Conservation (phyloP, 2,329 filamentous ascomycete genomes). For the Neopestalotiopsis clavispora region DNA sequence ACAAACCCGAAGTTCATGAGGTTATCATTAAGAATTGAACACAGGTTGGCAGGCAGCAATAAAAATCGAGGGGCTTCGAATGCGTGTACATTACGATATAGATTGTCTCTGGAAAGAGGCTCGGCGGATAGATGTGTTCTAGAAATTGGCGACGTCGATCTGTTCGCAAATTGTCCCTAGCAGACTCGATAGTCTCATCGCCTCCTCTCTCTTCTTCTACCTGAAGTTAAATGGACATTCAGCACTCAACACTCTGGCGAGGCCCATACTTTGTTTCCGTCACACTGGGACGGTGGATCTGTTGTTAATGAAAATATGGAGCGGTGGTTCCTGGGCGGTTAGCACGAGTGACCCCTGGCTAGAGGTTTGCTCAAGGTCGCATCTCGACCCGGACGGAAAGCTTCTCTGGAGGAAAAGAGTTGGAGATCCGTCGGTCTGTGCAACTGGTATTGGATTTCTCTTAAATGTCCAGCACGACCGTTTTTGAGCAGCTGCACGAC, state of each 20-base stretch:
- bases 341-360: not conserved
- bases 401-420: not conserved
- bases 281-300: conserved; percentile 11
- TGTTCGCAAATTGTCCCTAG: not conserved
- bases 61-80: not conserved
- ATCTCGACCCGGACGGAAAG: not conserved
- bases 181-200: not conserved
- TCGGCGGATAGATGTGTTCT: not conserved
- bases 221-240: conserved; percentile 1
- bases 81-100: not conserved
- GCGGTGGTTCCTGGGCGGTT: not conserved
- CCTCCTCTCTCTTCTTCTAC: not conserved
- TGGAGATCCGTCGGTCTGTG: not conserved
- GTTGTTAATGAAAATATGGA: not conserved
- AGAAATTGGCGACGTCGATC: not conserved
- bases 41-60: not conserved
- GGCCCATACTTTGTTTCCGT: conserved; percentile 9
- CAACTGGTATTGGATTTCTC: not conserved
- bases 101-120: not conserved
- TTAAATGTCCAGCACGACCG: not conserved
- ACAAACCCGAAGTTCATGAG: not conserved
- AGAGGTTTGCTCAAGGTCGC: not conserved
- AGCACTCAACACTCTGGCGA: not conserved
- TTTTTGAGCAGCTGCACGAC: not conserved
- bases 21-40: not conserved